phyloP scores from a whole-genome alignment of 345 rosid genomes.

The Cardamine resedifolia region DNA sequence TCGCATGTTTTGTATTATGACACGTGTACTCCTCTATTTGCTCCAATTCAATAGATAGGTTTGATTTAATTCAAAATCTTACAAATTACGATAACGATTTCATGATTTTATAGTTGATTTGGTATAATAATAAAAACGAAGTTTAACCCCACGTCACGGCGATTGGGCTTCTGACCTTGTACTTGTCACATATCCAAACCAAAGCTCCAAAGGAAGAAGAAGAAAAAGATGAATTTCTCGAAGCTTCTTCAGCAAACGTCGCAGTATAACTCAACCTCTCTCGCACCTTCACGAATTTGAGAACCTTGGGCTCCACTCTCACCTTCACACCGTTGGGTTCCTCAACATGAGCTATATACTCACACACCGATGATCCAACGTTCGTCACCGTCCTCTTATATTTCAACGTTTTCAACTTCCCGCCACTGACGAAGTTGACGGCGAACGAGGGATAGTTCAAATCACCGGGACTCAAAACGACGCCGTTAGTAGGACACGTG shows the following conservation, averaged over 20 bases:
- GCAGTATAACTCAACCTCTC: conserved; percentile 60
- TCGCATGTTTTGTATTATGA: not conserved
- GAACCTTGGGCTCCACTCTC: conserved; percentile 51
- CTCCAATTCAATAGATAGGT: not conserved
- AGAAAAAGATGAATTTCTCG: not conserved
- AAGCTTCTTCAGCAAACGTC: conserved; percentile 36
- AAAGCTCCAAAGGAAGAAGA: conserved; percentile 56
- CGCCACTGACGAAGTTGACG: conserved; percentile 45
- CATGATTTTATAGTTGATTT: not conserved
- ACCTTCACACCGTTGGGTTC: conserved; percentile 53
- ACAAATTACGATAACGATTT: not conserved
- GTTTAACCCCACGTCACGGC: conserved; percentile 57
- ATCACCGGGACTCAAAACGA: conserved; percentile 43
- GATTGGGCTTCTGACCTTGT: conserved; percentile 63
- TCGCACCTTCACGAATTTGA: conserved; percentile 49
- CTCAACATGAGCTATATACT: conserved; percentile 48
- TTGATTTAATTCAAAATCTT: conserved; percentile 17
- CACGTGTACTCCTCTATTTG: not conserved
- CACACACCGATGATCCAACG: conserved; percentile 52
- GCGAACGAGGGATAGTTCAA: conserved; percentile 67
- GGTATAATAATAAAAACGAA: not conserved
- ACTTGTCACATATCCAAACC: conserved; percentile 56
- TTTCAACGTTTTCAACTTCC: conserved; percentile 21
- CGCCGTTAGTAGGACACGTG: conserved; percentile 42
- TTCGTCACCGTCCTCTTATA: conserved; percentile 63